Conservation (phyloP, 208 protist genomes). For the Trypanosomatidae sp. region DNA sequence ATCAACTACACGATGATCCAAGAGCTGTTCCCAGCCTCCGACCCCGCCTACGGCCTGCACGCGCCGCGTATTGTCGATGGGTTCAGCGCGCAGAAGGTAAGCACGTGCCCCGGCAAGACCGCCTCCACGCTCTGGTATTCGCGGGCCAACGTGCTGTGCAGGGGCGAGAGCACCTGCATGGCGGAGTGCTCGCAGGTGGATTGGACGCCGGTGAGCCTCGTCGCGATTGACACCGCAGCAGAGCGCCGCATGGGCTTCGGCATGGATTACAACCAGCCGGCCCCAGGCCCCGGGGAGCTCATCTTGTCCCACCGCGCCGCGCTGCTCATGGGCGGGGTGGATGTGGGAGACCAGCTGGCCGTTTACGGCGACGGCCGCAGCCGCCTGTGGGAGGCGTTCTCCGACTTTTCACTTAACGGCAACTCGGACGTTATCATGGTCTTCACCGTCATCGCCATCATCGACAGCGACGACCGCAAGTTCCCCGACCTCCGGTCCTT, state of each 20-base stretch:
- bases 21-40: slow-evolving; percentile 12
- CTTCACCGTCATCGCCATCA: slow-evolving; percentile 27
- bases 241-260: slow-evolving; percentile 46
- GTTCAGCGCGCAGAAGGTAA: neutral
- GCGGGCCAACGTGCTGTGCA: slow-evolving; percentile 5
- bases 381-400: slow-evolving; percentile 15
- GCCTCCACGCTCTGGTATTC: slow-evolving; percentile 12
- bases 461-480: slow-evolving; percentile 21
- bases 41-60: slow-evolving; percentile 22
- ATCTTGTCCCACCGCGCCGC: slow-evolving; percentile 20
- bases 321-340: slow-evolving; percentile 19
- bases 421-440: slow-evolving; percentile 25
- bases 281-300: slow-evolving; percentile 1
- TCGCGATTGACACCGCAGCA: slow-evolving; percentile 24
- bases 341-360: slow-evolving; percentile 33
- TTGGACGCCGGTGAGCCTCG: neutral
- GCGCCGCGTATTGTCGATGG: slow-evolving; percentile 28
- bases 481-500: slow-evolving; percentile 25
- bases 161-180: slow-evolving; percentile 6
- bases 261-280: slow-evolving; percentile 9
- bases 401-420: neutral
- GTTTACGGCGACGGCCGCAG: slow-evolving; percentile 16
- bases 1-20: slow-evolving; percentile 57
- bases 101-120: slow-evolving; percentile 11
- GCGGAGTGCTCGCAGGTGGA: neutral